Base-by-base conservation (phyloP, 2,329 filamentous ascomycete genomes). In the Ceratocystis destructans region DNA sequence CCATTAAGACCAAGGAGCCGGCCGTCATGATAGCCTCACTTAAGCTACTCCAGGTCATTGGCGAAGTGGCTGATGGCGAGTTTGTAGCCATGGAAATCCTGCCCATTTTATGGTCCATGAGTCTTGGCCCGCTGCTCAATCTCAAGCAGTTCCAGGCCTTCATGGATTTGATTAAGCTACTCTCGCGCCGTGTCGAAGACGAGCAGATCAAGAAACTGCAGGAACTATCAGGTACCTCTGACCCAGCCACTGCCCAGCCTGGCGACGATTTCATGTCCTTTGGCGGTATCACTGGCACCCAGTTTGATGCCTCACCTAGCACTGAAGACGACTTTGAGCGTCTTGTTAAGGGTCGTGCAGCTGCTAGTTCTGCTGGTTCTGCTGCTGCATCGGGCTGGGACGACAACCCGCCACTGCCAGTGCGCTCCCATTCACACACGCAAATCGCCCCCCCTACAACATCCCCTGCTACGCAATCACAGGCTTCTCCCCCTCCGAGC, bases 1-100 rank as follows among this genome's bases (percentile, higher is more conserved):
- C 82, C 1, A 97, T 99, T 77, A 97, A 96, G 76, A 99, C 94
- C 0, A 97, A 96, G 73, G 94, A 99, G 74, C 94, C 94, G 0
- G 92, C 91, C 6, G 94, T 99, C 8, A 97, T 97, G 89, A 88
- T 97, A 80, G 92, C 93, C 5, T 88, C 91, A 0, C 79, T 97
- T 44, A 87, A 87, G 66, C 90, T 96, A 0, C 85, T 97, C 70
- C 84, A 83, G 62, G 88, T 96, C 62, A 87, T 99, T 33, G 91
- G 91, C 7, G 83, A 84, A 62, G 81, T 87, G 22, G 92, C 88
- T 3, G 94, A 97, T 73, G 83, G 87, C 1, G 94, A 96, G 57
- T 97, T 96, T 73, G 83, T 96, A 25, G 94, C 94, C 12, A 86
- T 94, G 77, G 93, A 97, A 66, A 85, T 96, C 17, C 78, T 99